phyloP scores from a whole-genome alignment of 1,284 basidiomycete genomes.

The Apiotrichum akiyoshidainum region DNA sequence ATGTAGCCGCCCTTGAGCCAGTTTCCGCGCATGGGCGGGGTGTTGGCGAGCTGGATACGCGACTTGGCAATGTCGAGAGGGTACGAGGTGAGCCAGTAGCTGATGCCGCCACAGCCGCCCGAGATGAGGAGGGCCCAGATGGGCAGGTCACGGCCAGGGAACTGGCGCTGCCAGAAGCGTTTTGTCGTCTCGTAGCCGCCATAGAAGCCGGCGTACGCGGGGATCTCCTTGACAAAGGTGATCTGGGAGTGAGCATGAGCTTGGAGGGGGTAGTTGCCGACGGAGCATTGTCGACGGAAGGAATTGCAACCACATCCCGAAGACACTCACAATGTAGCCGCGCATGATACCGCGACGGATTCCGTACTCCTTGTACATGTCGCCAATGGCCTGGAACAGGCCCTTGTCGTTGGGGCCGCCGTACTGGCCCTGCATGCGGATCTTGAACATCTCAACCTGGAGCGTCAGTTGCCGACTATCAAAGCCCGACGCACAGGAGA shows the following conservation, averaged over 20 bases:
- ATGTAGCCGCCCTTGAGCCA: constrained; percentile 63
- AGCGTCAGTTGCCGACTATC: not conserved
- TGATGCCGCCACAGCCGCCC: constrained; percentile 83
- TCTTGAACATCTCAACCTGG: constrained; percentile 59
- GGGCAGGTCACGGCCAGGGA: constrained; percentile 57
- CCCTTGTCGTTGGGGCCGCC: constrained; percentile 67
- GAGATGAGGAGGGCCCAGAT: constrained; percentile 84
- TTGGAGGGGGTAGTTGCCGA: not conserved
- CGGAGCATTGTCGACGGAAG: no score
- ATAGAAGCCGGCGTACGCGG: constrained; percentile 82
- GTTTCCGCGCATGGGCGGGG: constrained; percentile 71
- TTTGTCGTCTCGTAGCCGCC: constrained; percentile 82
- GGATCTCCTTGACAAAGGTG: constrained; percentile 88
- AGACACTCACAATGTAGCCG: constrained; percentile 77
- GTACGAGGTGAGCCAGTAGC: constrained; percentile 92
- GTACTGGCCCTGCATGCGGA: constrained; percentile 83
- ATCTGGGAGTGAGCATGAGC: constrained; percentile 56
- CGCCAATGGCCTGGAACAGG: constrained; percentile 64
- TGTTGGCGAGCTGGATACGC: constrained; percentile 73
- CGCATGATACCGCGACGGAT: constrained; percentile 86
- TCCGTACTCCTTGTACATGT: constrained; percentile 83
- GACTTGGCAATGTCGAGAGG: constrained; percentile 90
- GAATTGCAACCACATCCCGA: no score
- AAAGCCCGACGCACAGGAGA: constrained; percentile 62
- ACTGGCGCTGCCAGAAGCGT: constrained; percentile 59